Conservation (phyloP, 257 asterid species). For the Ehretia macrophylla region DNA sequence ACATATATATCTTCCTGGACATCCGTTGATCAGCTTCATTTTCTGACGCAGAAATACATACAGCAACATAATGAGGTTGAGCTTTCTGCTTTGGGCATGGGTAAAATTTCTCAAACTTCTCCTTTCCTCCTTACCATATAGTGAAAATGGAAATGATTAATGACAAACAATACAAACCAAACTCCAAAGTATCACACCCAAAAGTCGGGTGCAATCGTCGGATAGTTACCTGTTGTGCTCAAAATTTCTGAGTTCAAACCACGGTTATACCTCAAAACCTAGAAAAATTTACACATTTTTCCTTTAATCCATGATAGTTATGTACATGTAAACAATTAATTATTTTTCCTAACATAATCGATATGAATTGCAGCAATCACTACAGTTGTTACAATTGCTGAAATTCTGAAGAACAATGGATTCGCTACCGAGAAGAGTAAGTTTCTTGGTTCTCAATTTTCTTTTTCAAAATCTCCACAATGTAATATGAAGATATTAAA, state of each 20-base stretch:
- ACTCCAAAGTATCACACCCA: too few species aligned
- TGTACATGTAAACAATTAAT: too few species aligned
- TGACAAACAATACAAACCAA: too few species aligned
- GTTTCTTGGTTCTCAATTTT: not conserved
- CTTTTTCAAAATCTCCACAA: not conserved
- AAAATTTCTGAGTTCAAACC: too few species aligned
- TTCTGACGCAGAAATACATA: conserved; percentile 65
- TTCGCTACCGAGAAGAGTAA: conserved; percentile 69
- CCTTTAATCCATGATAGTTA: too few species aligned
- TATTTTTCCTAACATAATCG: not conserved
- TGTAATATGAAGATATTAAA: not conserved
- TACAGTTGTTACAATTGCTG: conserved; percentile 72
- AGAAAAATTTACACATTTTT: too few species aligned
- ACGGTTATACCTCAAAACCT: too few species aligned
- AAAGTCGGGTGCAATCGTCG: too few species aligned
- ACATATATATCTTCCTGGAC: not conserved
- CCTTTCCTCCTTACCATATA: not conserved
- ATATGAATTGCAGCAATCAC: conserved; percentile 48
- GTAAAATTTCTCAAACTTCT: conserved; percentile 29
- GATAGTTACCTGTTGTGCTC: too few species aligned
- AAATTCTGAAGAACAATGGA: conserved; percentile 67
- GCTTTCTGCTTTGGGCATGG: conserved; percentile 98
- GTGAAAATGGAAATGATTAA: not conserved
- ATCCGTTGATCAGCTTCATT: not conserved
- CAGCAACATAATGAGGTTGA: conserved; percentile 93